Evolutionary conservation across 352 stramenopile species (phyloP).

Genomic region (Globisporangium okanoganense): DNA sequence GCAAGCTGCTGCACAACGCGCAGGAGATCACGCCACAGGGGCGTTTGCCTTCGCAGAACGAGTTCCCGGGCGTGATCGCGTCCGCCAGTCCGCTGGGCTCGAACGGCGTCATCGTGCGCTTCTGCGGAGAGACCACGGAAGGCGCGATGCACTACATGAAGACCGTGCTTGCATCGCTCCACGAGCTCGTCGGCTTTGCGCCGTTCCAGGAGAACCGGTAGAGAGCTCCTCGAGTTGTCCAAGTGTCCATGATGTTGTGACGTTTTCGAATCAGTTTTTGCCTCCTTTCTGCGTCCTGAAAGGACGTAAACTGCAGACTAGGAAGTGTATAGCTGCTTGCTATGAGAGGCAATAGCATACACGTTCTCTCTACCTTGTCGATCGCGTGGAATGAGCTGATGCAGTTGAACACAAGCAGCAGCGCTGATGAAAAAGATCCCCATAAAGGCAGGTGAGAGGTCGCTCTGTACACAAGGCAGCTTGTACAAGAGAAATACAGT

Average conservation of each 20-base stretch:
- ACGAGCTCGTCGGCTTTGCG: slow-evolving; percentile 50
- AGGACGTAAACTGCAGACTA: too few species aligned
- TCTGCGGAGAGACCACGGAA: slow-evolving; percentile 63
- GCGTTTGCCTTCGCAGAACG: slow-evolving; percentile 39
- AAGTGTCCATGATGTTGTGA: background rate
- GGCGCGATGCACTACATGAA: slow-evolving; percentile 57
- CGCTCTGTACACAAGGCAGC: too few species aligned
- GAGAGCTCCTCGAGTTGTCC: background rate
- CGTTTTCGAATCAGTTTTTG: background rate
- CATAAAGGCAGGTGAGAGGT: background rate
- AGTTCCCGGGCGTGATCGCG: slow-evolving; percentile 50
- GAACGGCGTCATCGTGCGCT: slow-evolving; percentile 68
- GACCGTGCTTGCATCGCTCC: slow-evolving; percentile 51
- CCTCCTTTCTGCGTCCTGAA: too few species aligned
- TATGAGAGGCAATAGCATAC: too few species aligned
- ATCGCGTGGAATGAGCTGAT: slow-evolving; percentile 63
- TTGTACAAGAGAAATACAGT: too few species aligned
- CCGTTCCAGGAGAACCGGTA: slow-evolving; percentile 78
- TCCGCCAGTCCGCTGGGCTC: slow-evolving; percentile 66
- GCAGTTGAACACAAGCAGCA: slow-evolving; percentile 58
- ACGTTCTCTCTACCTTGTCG: too few species aligned
- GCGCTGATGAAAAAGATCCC: slow-evolving; percentile 22
- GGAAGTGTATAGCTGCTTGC: too few species aligned
- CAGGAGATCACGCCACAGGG: slow-evolving; percentile 73
- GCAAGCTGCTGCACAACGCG: slow-evolving; percentile 69